Evolutionary conservation across 2,329 filamentous ascomycete genomes (phyloP).

Genomic region (Myriosclerotinia curreyana): DNA sequence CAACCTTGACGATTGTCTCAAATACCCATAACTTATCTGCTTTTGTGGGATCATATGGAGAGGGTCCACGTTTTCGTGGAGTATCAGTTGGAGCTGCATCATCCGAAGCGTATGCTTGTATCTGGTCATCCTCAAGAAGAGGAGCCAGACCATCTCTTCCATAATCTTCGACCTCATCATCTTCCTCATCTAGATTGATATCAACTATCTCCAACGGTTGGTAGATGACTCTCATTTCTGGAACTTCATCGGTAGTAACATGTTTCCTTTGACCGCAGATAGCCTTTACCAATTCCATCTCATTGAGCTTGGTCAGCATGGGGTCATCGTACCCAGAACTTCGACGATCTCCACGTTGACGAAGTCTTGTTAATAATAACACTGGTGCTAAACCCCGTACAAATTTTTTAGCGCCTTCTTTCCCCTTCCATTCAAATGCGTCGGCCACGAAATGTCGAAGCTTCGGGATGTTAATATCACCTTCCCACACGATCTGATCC

Average conservation of each 20-base stretch:
- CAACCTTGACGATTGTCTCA: conserved; percentile 60
- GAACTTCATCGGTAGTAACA: conserved; percentile 68
- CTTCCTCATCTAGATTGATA: conserved; percentile 71
- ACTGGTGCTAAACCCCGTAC: conserved; percentile 76
- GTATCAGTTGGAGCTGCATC: conserved; percentile 28
- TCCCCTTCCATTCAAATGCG: conserved; percentile 81
- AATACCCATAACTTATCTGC: conserved; percentile 68
- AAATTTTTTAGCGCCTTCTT: conserved; percentile 78
- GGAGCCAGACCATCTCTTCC: conserved; percentile 55
- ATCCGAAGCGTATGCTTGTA: conserved; percentile 40
- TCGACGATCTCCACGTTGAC: conserved; percentile 42
- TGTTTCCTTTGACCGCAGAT: conserved; percentile 69
- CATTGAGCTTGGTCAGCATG: conserved; percentile 44
- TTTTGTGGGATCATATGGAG: conserved; percentile 61
- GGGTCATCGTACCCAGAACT: conserved; percentile 39
- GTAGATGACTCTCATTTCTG: conserved; percentile 77
- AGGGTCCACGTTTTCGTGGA: conserved; percentile 41
- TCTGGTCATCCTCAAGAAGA: conserved; percentile 63
- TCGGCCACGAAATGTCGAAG: conserved; percentile 73
- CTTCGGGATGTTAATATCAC: conserved; percentile 60
- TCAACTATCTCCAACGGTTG: conserved; percentile 73
- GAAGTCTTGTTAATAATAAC: conserved; percentile 63
- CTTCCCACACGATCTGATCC: conserved; percentile 57
- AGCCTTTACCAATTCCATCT: conserved; percentile 56
- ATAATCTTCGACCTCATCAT: conserved; percentile 43